Evolutionary conservation across 257 asterid species (phyloP).

Genomic region (Solanum rostratum): DNA sequence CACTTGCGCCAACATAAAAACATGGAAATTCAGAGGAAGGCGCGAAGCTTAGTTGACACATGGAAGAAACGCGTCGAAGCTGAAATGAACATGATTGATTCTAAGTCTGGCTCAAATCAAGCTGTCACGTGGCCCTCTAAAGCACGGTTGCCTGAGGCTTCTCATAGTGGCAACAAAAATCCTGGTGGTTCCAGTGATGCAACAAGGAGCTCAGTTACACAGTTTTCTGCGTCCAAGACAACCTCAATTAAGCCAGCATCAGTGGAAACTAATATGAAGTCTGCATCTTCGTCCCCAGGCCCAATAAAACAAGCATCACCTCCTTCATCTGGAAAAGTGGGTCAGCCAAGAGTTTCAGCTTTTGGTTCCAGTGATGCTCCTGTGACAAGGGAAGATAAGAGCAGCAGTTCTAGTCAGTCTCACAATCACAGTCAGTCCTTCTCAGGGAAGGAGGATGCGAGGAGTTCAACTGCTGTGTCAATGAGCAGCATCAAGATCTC

Average conservation of each 20-base stretch:
- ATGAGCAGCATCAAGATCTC: slow-evolving; percentile 19
- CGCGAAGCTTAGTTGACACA: slow-evolving; percentile 42
- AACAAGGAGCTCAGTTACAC: slow-evolving; percentile 24
- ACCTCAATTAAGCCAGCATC: slow-evolving; percentile 22
- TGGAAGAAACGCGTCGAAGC: slow-evolving; percentile 65
- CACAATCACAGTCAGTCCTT: slow-evolving; percentile 17
- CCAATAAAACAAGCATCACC: slow-evolving; percentile 18
- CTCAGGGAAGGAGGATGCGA: slow-evolving; percentile 31
- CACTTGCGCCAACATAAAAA: slow-evolving; percentile 41
- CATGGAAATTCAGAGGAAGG: slow-evolving; percentile 45
- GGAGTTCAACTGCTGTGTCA: slow-evolving; percentile 22
- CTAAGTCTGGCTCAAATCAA: slow-evolving; percentile 31
- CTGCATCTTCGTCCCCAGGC: slow-evolving; percentile 34
- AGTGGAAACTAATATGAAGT: slow-evolving; percentile 23
- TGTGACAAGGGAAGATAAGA: slow-evolving; percentile 29
- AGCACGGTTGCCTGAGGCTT: slow-evolving; percentile 20
- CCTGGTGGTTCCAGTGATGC: slow-evolving; percentile 26
- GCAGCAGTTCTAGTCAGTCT: slow-evolving; percentile 37
- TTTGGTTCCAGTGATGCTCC: slow-evolving; percentile 23
- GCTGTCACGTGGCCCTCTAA: slow-evolving; percentile 29
- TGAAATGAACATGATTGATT: slow-evolving; percentile 43
- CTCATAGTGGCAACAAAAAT: slow-evolving; percentile 21
- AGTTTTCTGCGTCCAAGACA: slow-evolving; percentile 27
- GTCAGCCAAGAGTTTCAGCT: slow-evolving; percentile 18
- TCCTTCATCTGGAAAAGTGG: slow-evolving; percentile 32